Evolutionary conservation across 805 yeast species (phyloP).

Genomic region (Kluyveromyces siamensis): DNA sequence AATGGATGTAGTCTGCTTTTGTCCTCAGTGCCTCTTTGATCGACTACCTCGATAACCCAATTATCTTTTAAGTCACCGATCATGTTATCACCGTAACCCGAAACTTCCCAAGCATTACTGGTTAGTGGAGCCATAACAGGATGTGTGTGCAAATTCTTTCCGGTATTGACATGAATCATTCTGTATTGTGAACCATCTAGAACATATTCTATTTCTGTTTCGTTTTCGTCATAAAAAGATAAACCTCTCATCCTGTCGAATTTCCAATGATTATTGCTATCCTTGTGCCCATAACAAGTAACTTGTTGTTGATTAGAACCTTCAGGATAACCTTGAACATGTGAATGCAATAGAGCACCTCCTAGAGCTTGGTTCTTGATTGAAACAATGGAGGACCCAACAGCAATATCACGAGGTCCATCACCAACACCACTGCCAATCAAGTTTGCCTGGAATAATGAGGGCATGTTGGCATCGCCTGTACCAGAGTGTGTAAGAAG

Average conservation of each 20-base stretch:
- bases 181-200: constrained; percentile 62
- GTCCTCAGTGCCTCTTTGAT: constrained; percentile 49
- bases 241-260: constrained; percentile 50
- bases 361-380: constrained; percentile 60
- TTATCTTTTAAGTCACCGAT: constrained; percentile 78
- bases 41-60: constrained; percentile 81
- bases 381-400: constrained; percentile 44
- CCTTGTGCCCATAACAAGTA: constrained; percentile 87
- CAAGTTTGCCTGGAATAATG: constrained; percentile 73
- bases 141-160: constrained; percentile 78
- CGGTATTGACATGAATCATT: constrained; percentile 60
- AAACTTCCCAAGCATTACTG: constrained; percentile 64
- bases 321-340: constrained; percentile 73
- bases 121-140: constrained; percentile 66
- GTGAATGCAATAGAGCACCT: constrained; percentile 81
- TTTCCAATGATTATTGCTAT: constrained; percentile 75
- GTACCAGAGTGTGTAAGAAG: constrained; percentile 66
- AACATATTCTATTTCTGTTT: constrained; percentile 31
- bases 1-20: constrained; percentile 55
- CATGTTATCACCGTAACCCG: constrained; percentile 71
- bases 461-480: constrained; percentile 75
- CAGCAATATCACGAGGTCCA: constrained; percentile 65
- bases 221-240: constrained; percentile 21
- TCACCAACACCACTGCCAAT: constrained; percentile 51
- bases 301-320: constrained; percentile 93